Conservation (phyloP, 768 basidiomycete genomes). For the Tulasnella calospora region DNA sequence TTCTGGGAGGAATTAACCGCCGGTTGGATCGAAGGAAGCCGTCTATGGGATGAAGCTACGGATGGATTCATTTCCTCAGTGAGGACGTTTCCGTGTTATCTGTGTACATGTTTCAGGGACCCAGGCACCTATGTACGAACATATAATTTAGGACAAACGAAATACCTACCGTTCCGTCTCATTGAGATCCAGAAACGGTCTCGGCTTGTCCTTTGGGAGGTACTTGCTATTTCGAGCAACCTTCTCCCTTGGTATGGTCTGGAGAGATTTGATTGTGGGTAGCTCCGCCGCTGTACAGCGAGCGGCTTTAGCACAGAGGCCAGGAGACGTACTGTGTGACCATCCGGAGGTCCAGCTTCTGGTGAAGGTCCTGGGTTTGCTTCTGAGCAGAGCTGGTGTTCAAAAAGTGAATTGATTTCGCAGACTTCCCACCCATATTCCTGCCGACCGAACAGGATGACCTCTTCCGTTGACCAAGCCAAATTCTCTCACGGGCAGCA, state of each 20-base stretch:
- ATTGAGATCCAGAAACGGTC: no score
- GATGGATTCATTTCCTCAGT: neutral
- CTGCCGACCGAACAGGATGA: neutral
- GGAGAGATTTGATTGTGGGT: no score
- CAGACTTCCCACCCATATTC: neutral
- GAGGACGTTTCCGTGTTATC: neutral
- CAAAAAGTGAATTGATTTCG: no score
- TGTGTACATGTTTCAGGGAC: neutral
- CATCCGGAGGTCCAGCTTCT: neutral
- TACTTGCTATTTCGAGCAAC: no score
- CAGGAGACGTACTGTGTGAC: neutral
- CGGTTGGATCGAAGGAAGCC: constrained; percentile 39
- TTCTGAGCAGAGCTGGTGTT: neutral
- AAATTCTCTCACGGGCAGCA: neutral
- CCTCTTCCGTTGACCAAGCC: neutral
- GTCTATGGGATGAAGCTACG: constrained; percentile 3
- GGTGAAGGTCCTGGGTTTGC: neutral
- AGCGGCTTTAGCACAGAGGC: neutral
- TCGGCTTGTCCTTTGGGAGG: no score
- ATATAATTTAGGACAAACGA: no score
- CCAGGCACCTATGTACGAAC: no score
- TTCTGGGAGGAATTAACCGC: constrained; percentile 63
- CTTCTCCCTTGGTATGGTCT: no score
- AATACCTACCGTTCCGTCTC: no score
- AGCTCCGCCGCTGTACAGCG: neutral